Percentiles rank a stretch among this genome's conserved stretches.
These are phyloP conservation scores for Phytopythium mirpurense DNA, from an alignment of 352 stramenopile species.

Conservation along the genomic window DNA sequence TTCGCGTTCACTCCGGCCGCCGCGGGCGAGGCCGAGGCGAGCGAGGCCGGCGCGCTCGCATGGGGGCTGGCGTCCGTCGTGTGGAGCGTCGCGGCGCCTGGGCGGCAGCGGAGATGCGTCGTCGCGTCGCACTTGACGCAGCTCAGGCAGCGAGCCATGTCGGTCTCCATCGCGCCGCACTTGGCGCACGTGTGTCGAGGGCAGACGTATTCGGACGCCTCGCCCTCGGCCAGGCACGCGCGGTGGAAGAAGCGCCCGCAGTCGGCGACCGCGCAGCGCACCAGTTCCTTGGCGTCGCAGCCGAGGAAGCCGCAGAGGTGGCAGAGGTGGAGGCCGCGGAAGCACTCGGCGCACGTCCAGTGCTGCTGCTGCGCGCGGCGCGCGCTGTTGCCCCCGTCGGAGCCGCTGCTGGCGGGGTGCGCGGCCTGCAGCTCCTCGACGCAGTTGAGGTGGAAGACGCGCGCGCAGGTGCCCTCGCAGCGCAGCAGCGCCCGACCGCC, in stretches of 20 bases:
- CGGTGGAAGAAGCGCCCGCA: conserved; percentile 65
- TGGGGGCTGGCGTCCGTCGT: conserved; percentile 5
- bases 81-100: background rate
- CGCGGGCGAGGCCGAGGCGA: no score
- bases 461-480: conserved; percentile 50
- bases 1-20: conserved; percentile 12
- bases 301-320: conserved; percentile 69
- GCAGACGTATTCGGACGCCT: conserved; percentile 38
- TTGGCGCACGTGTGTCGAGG: conserved; percentile 47
- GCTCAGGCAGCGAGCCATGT: conserved; percentile 44
- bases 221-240: conserved; percentile 19
- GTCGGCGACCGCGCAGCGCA: conserved; percentile 38
- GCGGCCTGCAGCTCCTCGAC: conserved; percentile 46
- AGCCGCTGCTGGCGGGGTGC: background rate
- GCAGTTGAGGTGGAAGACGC: conserved; percentile 55
- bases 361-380: conserved; percentile 25
- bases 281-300: conserved; percentile 42
- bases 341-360: conserved; percentile 71
- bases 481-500: conserved; percentile 47
- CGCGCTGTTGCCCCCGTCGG: conserved; percentile 15
- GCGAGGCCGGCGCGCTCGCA: background rate
- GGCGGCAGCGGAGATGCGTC: conserved; percentile 42
- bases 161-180: conserved; percentile 40
- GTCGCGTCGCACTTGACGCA: conserved; percentile 47
- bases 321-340: conserved; percentile 49